Evolutionary conservation across 441 rosid genomes (phyloP), one percentile per base, ranked within the genome.

Genomic region (Viola pubescens): DNA sequence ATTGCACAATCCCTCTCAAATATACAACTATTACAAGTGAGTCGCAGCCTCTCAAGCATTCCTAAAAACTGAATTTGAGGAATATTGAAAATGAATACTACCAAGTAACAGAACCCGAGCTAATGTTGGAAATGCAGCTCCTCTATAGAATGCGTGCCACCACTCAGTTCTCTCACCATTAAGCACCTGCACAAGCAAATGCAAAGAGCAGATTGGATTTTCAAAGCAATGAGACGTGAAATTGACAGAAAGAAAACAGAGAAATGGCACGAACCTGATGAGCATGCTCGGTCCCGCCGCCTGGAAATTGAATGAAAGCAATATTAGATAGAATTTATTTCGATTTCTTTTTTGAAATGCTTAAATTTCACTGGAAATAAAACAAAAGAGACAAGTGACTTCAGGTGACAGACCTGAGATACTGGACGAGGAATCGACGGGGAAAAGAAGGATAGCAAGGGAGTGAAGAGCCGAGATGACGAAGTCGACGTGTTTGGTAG

Each of bases 391-490:
- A 19, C 26, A 19, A 19, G 26, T 19, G 26, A 19, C 1, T 19
- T 19, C 26, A 0, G 26, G 26, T 19, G 26, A 72, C 58, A 58
- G 51, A 86, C 97, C 92, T 72, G 85, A 62, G 64, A 86, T 5
- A 46, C 26, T 69, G 45, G 73, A 69, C 37, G 84, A 73, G 54
- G 82, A 72, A 52, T 88, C 89, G 47, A 83, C n/a, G 40, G 95
- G 95, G 65, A 90, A 88, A 68, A 94, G 80, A 74, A 86, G 80
- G 70, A 74, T 63, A n/a, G 95, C 89, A 65, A 94, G 52, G 58
- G 96, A 88, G 65, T 86, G 83, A 71, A 90, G 88, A 71, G 87
- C 68, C 73, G 73, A 81, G 58, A 94, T 79, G 58, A 86, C 91
- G 16, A 80, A 71, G 75, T 86, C 92, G 4, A 81, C 92, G 68